A percentile compares a stretch with the other conserved stretches of the same genome.
These are phyloP conservation scores for Prunus dulcis DNA, from an alignment of 306 rosid genomes.

Conservation along the genomic window DNA sequence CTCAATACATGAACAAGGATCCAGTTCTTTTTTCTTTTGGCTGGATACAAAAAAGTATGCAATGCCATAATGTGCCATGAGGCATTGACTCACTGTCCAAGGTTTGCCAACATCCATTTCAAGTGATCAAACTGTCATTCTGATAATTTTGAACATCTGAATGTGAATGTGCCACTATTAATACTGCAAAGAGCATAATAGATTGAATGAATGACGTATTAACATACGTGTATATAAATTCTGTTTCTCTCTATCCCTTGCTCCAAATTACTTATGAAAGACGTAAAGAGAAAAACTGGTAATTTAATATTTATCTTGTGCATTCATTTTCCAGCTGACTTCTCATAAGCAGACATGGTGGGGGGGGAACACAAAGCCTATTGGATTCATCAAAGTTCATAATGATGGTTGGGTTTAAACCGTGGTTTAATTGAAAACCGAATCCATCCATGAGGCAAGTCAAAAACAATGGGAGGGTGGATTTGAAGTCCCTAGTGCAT, in stretches of 20 bases:
- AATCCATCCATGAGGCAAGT: constrained; percentile 3
- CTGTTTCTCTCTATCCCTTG: too few species aligned
- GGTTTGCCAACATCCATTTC: neutral
- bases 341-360: neutral
- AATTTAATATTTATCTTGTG: neutral
- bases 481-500: constrained; percentile 17
- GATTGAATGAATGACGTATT: too few species aligned
- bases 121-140: too few species aligned
- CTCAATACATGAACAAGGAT: neutral
- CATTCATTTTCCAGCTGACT: neutral
- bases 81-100: neutral
- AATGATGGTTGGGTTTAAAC: neutral
- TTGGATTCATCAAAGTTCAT: neutral
- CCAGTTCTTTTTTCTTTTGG: neutral
- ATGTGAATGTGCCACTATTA: too few species aligned
- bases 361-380: too few species aligned
- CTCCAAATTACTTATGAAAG: too few species aligned
- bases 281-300: neutral
- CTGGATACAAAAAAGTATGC: neutral
- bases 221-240: too few species aligned
- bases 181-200: too few species aligned
- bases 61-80: neutral
- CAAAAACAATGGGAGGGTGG: constrained; percentile 28
- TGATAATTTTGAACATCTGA: neutral
- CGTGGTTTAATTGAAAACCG: constrained; percentile 1